Evolutionary conservation across 2,329 filamentous ascomycete species (phyloP).

Genomic region (Alternaria sp.): DNA sequence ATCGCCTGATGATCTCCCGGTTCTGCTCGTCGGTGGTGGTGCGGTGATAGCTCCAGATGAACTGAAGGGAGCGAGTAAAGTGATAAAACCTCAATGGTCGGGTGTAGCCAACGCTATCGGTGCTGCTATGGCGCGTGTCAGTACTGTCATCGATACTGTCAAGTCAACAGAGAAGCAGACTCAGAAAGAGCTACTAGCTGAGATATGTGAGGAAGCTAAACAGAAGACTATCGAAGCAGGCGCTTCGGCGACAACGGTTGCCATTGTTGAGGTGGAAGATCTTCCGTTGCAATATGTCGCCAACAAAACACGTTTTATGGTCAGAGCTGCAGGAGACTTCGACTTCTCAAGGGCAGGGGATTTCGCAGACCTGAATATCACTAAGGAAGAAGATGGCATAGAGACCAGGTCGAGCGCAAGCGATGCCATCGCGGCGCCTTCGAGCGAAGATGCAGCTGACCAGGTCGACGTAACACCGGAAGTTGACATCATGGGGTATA

Average conservation of each 20-base stretch:
- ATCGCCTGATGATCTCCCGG: conserved; percentile 65
- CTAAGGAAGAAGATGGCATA: conserved; percentile 27
- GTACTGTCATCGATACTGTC: conserved; percentile 54
- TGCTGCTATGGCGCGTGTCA: conserved; percentile 68
- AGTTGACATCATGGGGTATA: conserved; percentile 49
- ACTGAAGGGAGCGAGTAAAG: conserved; percentile 64
- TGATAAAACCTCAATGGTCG: conserved; percentile 65
- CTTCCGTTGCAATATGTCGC: conserved; percentile 65
- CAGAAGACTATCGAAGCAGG: conserved; percentile 51
- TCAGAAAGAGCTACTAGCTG: conserved; percentile 44
- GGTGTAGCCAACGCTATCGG: conserved; percentile 72
- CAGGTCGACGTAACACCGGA: conserved; percentile 29
- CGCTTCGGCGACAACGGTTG: conserved; percentile 43
- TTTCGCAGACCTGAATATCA: conserved; percentile 35
- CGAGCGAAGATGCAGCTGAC: conserved; percentile 22
- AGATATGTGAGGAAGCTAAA: conserved; percentile 51
- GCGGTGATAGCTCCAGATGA: conserved; percentile 65
- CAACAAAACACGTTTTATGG: conserved; percentile 60
- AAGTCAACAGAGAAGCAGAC: conserved; percentile 49
- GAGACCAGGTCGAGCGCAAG: conserved; percentile 12
- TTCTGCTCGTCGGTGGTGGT: conserved; percentile 70
- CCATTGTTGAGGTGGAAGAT: conserved; percentile 53
- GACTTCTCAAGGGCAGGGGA: conserved; percentile 46
- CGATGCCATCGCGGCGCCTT: conserved; percentile 19
- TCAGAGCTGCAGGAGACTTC: conserved; percentile 65